phyloP scores from a whole-genome alignment of 257 asterid genomes.

The Nicotiana tomentosiformis region DNA sequence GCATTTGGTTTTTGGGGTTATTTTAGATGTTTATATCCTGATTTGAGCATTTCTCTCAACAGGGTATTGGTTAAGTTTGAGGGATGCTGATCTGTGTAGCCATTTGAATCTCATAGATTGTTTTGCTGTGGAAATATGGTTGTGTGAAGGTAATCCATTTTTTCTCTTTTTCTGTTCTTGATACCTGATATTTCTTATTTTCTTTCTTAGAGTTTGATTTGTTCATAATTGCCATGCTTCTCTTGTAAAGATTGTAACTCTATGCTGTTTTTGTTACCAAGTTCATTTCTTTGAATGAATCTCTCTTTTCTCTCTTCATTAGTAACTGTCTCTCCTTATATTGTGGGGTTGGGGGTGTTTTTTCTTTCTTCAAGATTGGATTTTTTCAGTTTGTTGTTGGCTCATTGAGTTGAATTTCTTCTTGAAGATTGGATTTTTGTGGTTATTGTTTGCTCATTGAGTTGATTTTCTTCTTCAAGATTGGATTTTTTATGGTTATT shows the following conservation, averaged over 20 bases:
- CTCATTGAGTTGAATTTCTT: neutral
- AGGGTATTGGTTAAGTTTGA: neutral
- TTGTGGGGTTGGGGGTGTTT: neutral
- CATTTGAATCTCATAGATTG: neutral
- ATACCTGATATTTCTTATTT: neutral
- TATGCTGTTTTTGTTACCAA: neutral
- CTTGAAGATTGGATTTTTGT: too few relatives aligned
- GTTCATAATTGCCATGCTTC: neutral
- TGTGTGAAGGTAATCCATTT: neutral
- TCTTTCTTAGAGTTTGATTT: neutral
- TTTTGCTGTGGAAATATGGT: neutral
- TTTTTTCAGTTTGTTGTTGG: neutral
- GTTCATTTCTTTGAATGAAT: neutral
- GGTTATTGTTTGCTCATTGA: neutral
- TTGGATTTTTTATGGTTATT: too few relatives aligned
- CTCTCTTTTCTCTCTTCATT: neutral
- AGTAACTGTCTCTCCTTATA: too few relatives aligned
- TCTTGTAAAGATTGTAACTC: neutral
- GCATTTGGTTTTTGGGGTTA: neutral
- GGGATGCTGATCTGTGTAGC: constrained; percentile 6
- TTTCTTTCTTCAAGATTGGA: neutral
- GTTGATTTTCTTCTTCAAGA: too few relatives aligned
- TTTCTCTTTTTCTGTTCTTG: neutral
- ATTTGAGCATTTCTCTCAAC: neutral
- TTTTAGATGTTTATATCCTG: neutral